Evolutionary conservation across 805 yeast genomes (phyloP).

Genomic region (Nakazawaea anatomiae): DNA sequence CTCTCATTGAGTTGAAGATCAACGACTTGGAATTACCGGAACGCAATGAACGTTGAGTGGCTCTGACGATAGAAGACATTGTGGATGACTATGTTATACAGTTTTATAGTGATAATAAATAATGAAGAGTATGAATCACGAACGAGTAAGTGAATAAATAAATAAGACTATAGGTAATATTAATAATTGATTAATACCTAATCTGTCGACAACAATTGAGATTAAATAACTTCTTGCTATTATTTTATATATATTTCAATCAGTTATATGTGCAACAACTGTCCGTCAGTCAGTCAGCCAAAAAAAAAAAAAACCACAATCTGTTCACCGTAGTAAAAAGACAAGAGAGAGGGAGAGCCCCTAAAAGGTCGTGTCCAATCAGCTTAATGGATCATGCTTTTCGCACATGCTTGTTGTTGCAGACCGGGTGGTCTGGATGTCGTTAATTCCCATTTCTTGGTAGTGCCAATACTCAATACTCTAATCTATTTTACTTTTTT

Average conservation of each 20-base stretch:
- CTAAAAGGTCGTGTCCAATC: not conserved
- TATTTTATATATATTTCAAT: too few species aligned
- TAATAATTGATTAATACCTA: too few species aligned
- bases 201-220: too few species aligned
- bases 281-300: too few species aligned
- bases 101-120: not conserved
- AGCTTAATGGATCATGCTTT: not conserved
- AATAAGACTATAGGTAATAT: too few species aligned
- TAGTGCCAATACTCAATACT: too few species aligned
- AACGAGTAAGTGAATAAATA: not conserved
- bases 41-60: conserved; percentile 13
- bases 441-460: not conserved
- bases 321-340: too few species aligned
- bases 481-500: too few species aligned
- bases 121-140: not conserved
- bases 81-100: not conserved
- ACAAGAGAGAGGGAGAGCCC: too few species aligned
- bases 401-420: not conserved
- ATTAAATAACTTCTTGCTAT: too few species aligned
- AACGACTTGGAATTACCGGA: conserved; percentile 6
- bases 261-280: too few species aligned
- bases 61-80: conserved; percentile 15
- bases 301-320: not conserved
- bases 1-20: conserved; percentile 19
- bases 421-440: not conserved